A percentile compares a stretch with the other conserved stretches of the same genome.
Conservation (phyloP, 306 rosid genomes). For the Arachis hypogaea region DNA sequence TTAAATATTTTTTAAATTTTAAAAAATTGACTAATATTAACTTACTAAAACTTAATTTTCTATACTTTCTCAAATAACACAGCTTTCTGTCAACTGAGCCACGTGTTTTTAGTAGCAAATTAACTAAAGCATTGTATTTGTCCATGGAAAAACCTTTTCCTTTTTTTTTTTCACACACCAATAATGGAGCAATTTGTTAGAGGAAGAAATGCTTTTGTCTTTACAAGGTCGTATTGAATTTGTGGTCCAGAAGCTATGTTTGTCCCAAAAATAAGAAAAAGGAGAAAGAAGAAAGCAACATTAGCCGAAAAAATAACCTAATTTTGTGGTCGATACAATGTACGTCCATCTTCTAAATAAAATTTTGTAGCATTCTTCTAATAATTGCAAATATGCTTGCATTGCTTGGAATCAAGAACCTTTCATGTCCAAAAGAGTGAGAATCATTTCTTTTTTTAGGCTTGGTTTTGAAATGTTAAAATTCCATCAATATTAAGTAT, state of each 20-base stretch:
- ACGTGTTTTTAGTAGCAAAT: background rate
- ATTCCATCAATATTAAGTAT: background rate
- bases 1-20: no score
- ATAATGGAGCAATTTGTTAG: background rate
- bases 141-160: background rate
- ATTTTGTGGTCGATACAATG: conserved; percentile 2
- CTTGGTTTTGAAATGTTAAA: background rate
- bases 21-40: no score
- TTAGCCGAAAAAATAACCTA: background rate
- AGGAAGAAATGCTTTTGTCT: conserved; percentile 1
- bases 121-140: background rate
- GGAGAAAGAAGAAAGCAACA: conserved; percentile 13
- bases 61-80: no score
- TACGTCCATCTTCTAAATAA: no score
- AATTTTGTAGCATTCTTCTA: background rate
- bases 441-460: background rate
- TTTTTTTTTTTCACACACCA: background rate
- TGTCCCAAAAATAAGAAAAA: background rate
- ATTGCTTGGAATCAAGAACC: background rate
- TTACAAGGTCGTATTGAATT: background rate
- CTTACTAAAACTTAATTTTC: no score
- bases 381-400: background rate
- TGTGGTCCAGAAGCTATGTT: conserved; percentile 3
- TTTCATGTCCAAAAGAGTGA: background rate
- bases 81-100: no score